A percentile compares a stretch with the other conserved stretches of the same genome.
Evolutionary conservation across 495 filamentous ascomycete species (phyloP).

Genomic region (Podospora pseudocomata): DNA sequence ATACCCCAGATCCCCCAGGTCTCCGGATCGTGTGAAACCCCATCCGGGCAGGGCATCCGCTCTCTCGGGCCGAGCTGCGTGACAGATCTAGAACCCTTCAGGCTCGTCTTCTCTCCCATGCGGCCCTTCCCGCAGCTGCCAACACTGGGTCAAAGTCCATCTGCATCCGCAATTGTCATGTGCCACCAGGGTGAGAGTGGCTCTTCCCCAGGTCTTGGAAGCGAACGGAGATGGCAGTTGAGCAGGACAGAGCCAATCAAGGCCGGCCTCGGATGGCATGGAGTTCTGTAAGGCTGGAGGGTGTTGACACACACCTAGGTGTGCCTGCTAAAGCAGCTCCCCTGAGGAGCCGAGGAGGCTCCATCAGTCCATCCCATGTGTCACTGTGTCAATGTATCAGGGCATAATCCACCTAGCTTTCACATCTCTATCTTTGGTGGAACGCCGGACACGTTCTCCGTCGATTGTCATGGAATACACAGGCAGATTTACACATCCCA

Average conservation of each 20-base stretch:
- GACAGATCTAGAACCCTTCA: slow-evolving; percentile 13
- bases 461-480: neutral
- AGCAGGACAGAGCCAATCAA: slow-evolving; percentile 19
- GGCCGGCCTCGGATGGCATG: slow-evolving; percentile 5
- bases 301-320: slow-evolving; percentile 13
- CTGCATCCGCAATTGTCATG: slow-evolving; percentile 22
- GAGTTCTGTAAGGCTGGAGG: slow-evolving; percentile 20
- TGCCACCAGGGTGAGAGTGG: slow-evolving; percentile 19
- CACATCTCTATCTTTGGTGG: neutral
- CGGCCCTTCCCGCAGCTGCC: slow-evolving; percentile 26
- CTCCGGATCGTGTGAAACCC: slow-evolving; percentile 11
- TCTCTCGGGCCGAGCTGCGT: neutral
- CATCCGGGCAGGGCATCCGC: slow-evolving; percentile 7
- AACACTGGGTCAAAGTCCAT: slow-evolving; percentile 9
- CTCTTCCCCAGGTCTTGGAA: slow-evolving; percentile 23
- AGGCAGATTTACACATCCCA: neutral
- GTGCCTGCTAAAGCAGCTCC: neutral
- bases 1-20: slow-evolving; percentile 5
- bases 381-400: neutral
- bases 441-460: neutral
- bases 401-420: neutral
- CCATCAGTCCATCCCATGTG: slow-evolving; percentile 2
- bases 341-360: neutral
- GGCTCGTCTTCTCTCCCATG: slow-evolving; percentile 12
- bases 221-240: slow-evolving; percentile 18